Evolutionary conservation across 1,139 yeast genomes (phyloP).

Genomic region (Arxiozyma bovina): DNA sequence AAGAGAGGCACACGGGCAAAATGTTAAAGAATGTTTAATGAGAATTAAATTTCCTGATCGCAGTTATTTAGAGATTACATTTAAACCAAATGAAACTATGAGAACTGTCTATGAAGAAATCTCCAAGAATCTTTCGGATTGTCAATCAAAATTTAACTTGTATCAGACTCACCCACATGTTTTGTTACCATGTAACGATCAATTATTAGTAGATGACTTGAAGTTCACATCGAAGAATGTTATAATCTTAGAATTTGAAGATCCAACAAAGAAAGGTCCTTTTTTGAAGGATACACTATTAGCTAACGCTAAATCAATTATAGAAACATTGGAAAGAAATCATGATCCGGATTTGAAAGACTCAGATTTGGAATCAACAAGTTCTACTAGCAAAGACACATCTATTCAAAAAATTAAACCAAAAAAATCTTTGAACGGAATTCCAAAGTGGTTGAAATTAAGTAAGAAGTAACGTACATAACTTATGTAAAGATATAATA

Average conservation of each 20-base stretch:
- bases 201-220: constrained; percentile 19
- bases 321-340: not conserved
- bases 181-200: constrained; percentile 22
- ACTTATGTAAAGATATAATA: not conserved
- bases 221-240: constrained; percentile 31
- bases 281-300: constrained; percentile 32
- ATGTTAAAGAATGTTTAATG: constrained; percentile 31
- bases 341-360: not conserved
- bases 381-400: not conserved
- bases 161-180: constrained; percentile 41
- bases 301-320: constrained; percentile 6
- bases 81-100: constrained; percentile 34
- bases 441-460: constrained; percentile 35
- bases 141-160: constrained; percentile 35
- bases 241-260: constrained; percentile 27
- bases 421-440: constrained; percentile 17
- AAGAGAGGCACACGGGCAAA: constrained; percentile 6
- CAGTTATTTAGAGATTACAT: constrained; percentile 41
- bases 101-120: constrained; percentile 34
- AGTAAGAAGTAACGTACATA: constrained; percentile 27
- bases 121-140: constrained; percentile 13
- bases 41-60: constrained; percentile 50
- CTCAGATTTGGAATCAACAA: not conserved
- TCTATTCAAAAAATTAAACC: not conserved
- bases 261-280: constrained; percentile 31